phyloP scores from a whole-genome alignment of 768 basidiomycete genomes.

The Tylopilus balloui region DNA sequence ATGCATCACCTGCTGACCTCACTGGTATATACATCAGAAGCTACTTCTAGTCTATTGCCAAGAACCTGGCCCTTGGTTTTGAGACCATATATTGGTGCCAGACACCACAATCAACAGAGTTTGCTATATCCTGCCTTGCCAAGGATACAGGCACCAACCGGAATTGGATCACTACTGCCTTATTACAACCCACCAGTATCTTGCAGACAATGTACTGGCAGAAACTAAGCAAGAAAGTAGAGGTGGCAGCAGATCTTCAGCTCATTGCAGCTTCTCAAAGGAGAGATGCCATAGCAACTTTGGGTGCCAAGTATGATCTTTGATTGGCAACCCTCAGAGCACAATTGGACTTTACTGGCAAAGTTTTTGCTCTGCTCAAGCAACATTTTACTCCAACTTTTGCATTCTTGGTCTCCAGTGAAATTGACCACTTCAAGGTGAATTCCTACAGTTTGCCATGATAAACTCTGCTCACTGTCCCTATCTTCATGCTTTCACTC shows the following conservation, averaged over 20 bases:
- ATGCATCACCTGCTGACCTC: conserved; percentile 73
- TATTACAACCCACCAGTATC: conserved; percentile 76
- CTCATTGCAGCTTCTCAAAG: conserved; percentile 73
- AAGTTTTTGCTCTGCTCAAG: conserved; percentile 91
- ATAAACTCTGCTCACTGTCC: not conserved
- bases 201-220: conserved; percentile 96
- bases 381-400: conserved; percentile 95
- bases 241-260: conserved; percentile 93
- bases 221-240: conserved; percentile 90
- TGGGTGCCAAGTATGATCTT: conserved; percentile 96
- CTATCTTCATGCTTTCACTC: too few species aligned
- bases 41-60: conserved; percentile 92
- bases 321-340: conserved; percentile 91
- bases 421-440: conserved; percentile 99
- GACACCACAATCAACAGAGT: conserved; percentile 64
- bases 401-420: conserved; percentile 89
- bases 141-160: conserved; percentile 70
- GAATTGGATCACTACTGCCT: conserved; percentile 92
- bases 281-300: conserved; percentile 87
- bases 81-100: conserved; percentile 83
- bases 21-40: conserved; percentile 91
- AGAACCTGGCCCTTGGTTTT: conserved; percentile 82
- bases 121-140: conserved; percentile 71
- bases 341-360: conserved; percentile 91
- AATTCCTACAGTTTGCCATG: conserved; percentile 11